Conservation (phyloP, 345 rosid genomes). For the Limnanthes douglasii region DNA sequence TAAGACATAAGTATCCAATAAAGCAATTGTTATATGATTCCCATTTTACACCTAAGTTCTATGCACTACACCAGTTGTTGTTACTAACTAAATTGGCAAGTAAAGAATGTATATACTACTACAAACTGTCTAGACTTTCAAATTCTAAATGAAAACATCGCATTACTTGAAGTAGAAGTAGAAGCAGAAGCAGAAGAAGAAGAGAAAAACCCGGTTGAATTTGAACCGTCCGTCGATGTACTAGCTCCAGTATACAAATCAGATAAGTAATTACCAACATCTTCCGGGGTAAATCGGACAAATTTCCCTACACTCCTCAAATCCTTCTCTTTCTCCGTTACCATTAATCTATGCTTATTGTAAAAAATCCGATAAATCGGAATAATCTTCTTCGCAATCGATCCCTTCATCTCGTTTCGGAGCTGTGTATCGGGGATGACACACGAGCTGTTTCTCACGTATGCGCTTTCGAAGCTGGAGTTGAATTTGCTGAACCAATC, state of each 20-base stretch:
- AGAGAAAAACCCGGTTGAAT: too few species aligned
- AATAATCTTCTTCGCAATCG: constrained; percentile 23
- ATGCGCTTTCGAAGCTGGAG: constrained; percentile 39
- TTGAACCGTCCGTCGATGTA: too few species aligned
- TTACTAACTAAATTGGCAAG: too few species aligned
- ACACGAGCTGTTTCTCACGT: constrained; percentile 26
- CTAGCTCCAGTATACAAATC: constrained; percentile 17
- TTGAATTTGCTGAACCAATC: constrained; percentile 28
- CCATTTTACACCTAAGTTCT: too few species aligned
- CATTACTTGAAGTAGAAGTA: too few species aligned
- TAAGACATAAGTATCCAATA: too few species aligned
- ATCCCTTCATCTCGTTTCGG: constrained; percentile 35
- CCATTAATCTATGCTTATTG: constrained; percentile 16
- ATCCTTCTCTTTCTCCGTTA: constrained; percentile 11
- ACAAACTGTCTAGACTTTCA: too few species aligned
- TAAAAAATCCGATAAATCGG: constrained; percentile 38
- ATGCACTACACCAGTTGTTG: too few species aligned
- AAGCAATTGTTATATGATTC: too few species aligned
- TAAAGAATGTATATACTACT: too few species aligned
- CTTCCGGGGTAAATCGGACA: constrained; percentile 51
- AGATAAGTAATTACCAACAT: constrained; percentile 35
- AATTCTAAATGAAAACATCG: too few species aligned
- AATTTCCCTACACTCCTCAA: not conserved
- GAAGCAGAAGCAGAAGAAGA: too few species aligned
- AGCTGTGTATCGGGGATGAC: constrained; percentile 33